These are phyloP conservation scores for Sordaria brevicollis DNA, from an alignment of 495 filamentous ascomycete genomes.

Conservation along the genomic window DNA sequence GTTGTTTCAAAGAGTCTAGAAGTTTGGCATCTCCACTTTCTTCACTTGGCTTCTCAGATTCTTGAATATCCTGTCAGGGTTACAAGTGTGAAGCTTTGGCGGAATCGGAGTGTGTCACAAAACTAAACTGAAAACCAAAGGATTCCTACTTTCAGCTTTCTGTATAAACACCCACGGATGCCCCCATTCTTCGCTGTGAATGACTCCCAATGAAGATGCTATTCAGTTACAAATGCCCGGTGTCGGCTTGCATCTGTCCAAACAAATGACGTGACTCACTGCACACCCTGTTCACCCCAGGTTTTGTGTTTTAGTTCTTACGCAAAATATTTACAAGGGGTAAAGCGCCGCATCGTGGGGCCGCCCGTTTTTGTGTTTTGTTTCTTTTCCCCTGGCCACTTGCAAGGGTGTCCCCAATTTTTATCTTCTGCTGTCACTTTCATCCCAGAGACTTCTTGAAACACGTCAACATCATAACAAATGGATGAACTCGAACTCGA, in stretches of 20 bases:
- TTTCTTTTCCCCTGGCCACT: background rate
- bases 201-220: background rate
- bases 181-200: background rate
- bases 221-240: background rate
- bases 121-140: too few relatives aligned
- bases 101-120: constrained; percentile 2
- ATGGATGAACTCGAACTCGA: background rate
- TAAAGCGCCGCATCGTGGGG: constrained; percentile 9
- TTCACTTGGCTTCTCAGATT: background rate
- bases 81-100: background rate
- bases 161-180: background rate
- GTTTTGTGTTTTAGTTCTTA: constrained; percentile 10
- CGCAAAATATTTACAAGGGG: constrained; percentile 13
- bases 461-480: background rate
- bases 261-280: constrained; percentile 11
- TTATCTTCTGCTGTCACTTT: background rate
- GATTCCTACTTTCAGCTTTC: too few relatives aligned
- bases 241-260: constrained; percentile 5
- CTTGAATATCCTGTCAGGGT: constrained; percentile 1
- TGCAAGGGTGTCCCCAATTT: background rate
- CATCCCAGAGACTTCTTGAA: background rate
- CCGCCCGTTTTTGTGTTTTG: background rate
- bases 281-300: constrained; percentile 8
- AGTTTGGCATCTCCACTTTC: background rate
- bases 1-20: constrained; percentile 1